phyloP scores from a whole-genome alignment of 192 early-diverging fungal genomes.

The Linnemannia zychae region DNA sequence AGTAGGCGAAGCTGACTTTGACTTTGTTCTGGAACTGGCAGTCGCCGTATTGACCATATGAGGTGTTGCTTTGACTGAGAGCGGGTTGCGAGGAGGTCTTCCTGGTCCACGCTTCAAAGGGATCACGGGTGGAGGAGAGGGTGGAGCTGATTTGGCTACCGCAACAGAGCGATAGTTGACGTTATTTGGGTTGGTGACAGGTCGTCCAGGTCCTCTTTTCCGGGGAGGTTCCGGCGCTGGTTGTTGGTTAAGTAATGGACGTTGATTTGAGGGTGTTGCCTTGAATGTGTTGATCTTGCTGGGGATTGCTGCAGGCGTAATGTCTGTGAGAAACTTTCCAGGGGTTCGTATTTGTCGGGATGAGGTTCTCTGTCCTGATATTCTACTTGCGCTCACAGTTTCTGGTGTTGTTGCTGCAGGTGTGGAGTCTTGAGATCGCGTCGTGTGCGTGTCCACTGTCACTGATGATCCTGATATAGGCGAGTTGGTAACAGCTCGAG shows the following conservation, averaged over 20 bases:
- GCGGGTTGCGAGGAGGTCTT: slow-evolving; percentile 48
- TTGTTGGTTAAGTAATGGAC: slow-evolving; percentile 21
- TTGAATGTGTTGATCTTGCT: not conserved
- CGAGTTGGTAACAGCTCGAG: slow-evolving; percentile 21
- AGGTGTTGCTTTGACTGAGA: not conserved
- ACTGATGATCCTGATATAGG: slow-evolving; percentile 1
- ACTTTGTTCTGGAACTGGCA: slow-evolving; percentile 10
- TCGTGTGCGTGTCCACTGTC: not conserved
- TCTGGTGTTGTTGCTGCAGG: slow-evolving; percentile 4
- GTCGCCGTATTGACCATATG: slow-evolving; percentile 1
- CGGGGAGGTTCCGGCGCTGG: not conserved
- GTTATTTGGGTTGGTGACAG: slow-evolving; percentile 11
- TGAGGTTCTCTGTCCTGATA: slow-evolving; percentile 32
- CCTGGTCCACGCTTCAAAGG: slow-evolving; percentile 54
- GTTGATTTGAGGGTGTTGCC: slow-evolving; percentile 44
- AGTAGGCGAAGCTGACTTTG: slow-evolving; percentile 41
- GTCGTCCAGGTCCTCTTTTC: slow-evolving; percentile 39
- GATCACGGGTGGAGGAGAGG: slow-evolving; percentile 21
- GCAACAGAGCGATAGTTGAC: not conserved
- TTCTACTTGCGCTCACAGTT: not conserved
- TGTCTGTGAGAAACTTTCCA: slow-evolving; percentile 11
- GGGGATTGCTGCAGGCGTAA: not conserved
- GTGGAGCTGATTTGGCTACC: not conserved
- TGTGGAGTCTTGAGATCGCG: not conserved
- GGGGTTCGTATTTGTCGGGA: slow-evolving; percentile 32